Evolutionary conservation across 1,284 basidiomycete species (phyloP).

Genomic region (Anthracocystis panici-leucophaei): DNA sequence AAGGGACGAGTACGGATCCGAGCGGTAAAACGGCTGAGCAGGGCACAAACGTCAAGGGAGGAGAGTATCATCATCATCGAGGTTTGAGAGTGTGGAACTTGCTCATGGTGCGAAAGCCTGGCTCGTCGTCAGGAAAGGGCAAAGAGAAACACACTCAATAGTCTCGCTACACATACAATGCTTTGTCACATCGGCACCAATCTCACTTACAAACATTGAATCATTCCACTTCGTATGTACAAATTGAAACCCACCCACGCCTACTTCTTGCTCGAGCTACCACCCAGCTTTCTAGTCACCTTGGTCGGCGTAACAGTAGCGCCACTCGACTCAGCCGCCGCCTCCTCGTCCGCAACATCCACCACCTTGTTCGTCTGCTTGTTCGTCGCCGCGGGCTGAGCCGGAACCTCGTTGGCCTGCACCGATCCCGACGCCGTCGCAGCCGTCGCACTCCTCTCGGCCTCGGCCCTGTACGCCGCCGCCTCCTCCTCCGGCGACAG

Average conservation of each 20-base stretch:
- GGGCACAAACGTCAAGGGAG: constrained; percentile 2
- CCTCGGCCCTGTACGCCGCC: constrained; percentile 38
- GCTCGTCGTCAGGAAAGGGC: background rate
- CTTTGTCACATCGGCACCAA: background rate
- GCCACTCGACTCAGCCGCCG: constrained; percentile 40
- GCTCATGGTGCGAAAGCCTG: constrained; percentile 34
- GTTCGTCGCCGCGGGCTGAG: background rate
- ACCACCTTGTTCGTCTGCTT: constrained; percentile 15
- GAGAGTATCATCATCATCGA: constrained; percentile 23
- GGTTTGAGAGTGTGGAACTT: constrained; percentile 40
- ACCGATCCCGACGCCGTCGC: constrained; percentile 1
- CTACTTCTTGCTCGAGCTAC: constrained; percentile 37
- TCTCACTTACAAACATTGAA: background rate
- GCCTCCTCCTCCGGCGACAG: constrained; percentile 53
- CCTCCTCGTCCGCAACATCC: constrained; percentile 39
- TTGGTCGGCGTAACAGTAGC: constrained; percentile 33
- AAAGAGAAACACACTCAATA: constrained; percentile 9
- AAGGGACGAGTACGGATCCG: constrained; percentile 22
- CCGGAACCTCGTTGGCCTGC: background rate
- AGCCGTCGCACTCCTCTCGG: constrained; percentile 31
- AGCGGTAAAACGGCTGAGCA: constrained; percentile 10
- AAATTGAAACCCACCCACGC: background rate
- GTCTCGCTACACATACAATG: background rate
- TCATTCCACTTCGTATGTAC: constrained; percentile 6
- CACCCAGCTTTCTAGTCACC: constrained; percentile 45